Percentiles rank a stretch among this genome's conserved stretches.
Evolutionary conservation across 1,139 yeast species (phyloP).

Genomic region (Kodamaea fungicola): DNA sequence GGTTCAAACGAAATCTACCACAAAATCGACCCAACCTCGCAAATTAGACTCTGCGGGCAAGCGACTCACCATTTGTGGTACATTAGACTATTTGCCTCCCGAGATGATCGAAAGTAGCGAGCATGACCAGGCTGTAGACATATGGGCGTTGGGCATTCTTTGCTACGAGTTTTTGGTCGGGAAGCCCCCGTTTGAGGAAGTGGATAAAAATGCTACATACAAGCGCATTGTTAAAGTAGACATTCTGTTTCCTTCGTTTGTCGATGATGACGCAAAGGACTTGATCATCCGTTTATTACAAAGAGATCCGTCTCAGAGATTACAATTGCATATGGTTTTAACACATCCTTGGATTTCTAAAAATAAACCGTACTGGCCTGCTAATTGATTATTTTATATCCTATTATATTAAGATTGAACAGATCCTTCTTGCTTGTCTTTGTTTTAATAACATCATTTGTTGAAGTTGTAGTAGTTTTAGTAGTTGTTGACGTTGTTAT

Average conservation of each 20-base stretch:
- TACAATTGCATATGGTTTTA: constrained; percentile 57
- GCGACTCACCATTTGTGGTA: constrained; percentile 88
- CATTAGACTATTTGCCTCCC: constrained; percentile 91
- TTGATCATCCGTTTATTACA: constrained; percentile 59
- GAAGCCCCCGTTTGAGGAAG: constrained; percentile 87
- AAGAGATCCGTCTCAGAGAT: constrained; percentile 66
- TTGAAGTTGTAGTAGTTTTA: constrained; percentile 42
- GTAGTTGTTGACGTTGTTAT: constrained; percentile 43
- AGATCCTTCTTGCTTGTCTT: constrained; percentile 22
- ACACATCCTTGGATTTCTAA: constrained; percentile 81
- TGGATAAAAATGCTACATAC: constrained; percentile 69
- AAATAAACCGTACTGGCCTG: constrained; percentile 50
- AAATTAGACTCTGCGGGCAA: constrained; percentile 16
- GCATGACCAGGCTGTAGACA: constrained; percentile 77
- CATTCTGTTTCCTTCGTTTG: constrained; percentile 63
- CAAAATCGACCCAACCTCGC: neutral
- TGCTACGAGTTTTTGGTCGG: constrained; percentile 88
- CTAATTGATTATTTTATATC: neutral
- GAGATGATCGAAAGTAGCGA: constrained; percentile 87
- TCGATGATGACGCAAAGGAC: constrained; percentile 74
- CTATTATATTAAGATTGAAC: neutral
- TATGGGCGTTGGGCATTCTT: constrained; percentile 90
- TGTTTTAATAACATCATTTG: constrained; percentile 35
- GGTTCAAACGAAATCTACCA: constrained; percentile 32
- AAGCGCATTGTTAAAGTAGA: constrained; percentile 77